Conservation (phyloP, 225 moss, liverwort and hornwort genomes). For the Pseudisothecium myosuroides region DNA sequence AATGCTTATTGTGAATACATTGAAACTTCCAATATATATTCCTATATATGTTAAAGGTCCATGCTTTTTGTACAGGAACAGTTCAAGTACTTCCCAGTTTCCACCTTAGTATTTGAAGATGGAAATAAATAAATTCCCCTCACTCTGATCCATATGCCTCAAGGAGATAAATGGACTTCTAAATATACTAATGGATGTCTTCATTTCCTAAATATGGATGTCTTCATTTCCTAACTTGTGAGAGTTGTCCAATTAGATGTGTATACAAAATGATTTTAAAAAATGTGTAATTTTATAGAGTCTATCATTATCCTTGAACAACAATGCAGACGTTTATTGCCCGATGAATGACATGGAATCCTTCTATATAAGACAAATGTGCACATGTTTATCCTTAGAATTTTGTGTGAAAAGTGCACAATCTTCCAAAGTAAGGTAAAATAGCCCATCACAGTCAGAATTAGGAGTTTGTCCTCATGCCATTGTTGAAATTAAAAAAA, state of each 20-base stretch:
- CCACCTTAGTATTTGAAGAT: not conserved
- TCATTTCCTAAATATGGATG: not conserved
- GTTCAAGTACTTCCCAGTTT: not conserved
- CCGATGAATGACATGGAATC: not conserved
- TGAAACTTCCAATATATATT: not conserved
- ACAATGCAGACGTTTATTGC: too few species aligned
- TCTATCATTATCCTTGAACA: too few species aligned
- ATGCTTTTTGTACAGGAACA: accelerated
- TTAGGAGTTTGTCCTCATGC: too few species aligned
- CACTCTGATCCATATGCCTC: too few species aligned
- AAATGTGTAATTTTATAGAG: not conserved
- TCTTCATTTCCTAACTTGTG: not conserved
- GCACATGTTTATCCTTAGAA: not conserved
- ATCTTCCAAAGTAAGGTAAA: not conserved
- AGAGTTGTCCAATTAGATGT: not conserved
- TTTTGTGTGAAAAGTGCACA: accelerated
- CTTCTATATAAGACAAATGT: not conserved
- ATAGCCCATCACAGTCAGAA: too few species aligned
- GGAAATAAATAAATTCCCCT: not conserved
- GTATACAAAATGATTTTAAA: not conserved
- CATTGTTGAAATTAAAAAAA: too few species aligned
- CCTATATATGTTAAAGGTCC: not conserved
- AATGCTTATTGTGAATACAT: accelerated
- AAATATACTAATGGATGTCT: not conserved
- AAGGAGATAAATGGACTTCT: not conserved